phyloP scores from a whole-genome alignment of 2,329 filamentous ascomycete genomes.

The Venturia oleaginea region DNA sequence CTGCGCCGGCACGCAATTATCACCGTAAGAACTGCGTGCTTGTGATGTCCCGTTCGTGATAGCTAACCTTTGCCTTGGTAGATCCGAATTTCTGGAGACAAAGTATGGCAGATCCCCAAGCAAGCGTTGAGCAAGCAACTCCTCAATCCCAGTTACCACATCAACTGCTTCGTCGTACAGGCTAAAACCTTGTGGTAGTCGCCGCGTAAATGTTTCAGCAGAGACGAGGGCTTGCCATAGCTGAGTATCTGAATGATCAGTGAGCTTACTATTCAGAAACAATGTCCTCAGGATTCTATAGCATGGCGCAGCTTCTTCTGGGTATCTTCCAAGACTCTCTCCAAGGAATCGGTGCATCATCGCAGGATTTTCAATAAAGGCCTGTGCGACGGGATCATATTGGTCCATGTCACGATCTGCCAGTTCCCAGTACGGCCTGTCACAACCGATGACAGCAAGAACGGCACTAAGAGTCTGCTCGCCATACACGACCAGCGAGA shows the following conservation, averaged over 20 bases:
- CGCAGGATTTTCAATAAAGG: not conserved
- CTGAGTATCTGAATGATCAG: not conserved
- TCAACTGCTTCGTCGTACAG: conserved; percentile 12
- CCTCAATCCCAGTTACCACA: conserved; percentile 8
- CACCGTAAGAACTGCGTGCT: conserved; percentile 13
- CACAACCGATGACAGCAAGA: conserved; percentile 7
- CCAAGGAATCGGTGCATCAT: conserved; percentile 2
- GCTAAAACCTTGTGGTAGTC: conserved; percentile 5
- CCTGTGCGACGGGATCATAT: not conserved
- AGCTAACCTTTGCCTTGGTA: conserved; percentile 35
- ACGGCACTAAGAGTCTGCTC: conserved; percentile 7
- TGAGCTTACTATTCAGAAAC: conserved; percentile 3
- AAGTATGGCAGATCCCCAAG: conserved; percentile 55
- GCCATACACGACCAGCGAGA: conserved; percentile 6
- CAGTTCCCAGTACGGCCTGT: conserved; percentile 12
- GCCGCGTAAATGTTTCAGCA: conserved; percentile 4
- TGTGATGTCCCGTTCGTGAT: not conserved
- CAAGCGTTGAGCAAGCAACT: conserved; percentile 9
- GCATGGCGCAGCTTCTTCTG: conserved; percentile 8
- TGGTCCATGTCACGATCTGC: not conserved
- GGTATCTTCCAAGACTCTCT: conserved; percentile 7
- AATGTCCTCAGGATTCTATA: conserved; percentile 5
- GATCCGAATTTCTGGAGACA: conserved; percentile 38
- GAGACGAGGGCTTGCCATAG: not conserved
- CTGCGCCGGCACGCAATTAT: conserved; percentile 50